A percentile compares a stretch with the other conserved stretches of the same genome.
Evolutionary conservation across 306 rosid species (phyloP).

Genomic region (Albizia julibrissin): DNA sequence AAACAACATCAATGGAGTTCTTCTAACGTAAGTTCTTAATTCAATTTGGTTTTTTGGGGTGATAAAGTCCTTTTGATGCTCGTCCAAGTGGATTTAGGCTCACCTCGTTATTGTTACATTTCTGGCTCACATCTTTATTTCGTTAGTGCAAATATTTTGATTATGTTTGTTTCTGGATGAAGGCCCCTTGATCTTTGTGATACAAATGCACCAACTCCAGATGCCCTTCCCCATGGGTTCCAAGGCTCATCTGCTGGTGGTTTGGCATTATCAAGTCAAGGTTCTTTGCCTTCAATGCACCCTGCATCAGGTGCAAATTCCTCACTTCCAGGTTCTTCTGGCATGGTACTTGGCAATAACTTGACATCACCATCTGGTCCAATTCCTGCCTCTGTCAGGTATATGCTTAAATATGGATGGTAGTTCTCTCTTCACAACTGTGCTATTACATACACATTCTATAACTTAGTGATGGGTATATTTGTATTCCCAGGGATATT

Average conservation of each 20-base stretch:
- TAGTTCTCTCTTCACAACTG: slow-evolving; percentile 16
- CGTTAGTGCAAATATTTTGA: slow-evolving; percentile 15
- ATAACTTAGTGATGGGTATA: neutral
- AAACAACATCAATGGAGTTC: slow-evolving; percentile 69
- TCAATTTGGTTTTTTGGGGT: neutral
- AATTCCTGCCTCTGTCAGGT: slow-evolving; percentile 65
- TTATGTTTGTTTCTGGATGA: slow-evolving; percentile 49
- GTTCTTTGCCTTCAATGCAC: slow-evolving; percentile 58
- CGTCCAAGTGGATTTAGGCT: slow-evolving; percentile 17
- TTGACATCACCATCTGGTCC: slow-evolving; percentile 67
- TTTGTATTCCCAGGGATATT: slow-evolving; percentile 59
- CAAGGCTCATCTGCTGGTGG: slow-evolving; percentile 79
- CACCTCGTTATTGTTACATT: slow-evolving; percentile 14
- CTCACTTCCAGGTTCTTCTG: slow-evolving; percentile 72
- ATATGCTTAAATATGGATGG: slow-evolving; percentile 30
- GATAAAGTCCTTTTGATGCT: slow-evolving; percentile 3
- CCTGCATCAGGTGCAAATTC: slow-evolving; percentile 74
- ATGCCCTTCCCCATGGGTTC: slow-evolving; percentile 59
- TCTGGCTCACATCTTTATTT: slow-evolving; percentile 7
- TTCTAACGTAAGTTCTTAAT: slow-evolving; percentile 76
- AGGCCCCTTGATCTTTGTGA: slow-evolving; percentile 99
- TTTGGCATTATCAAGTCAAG: slow-evolving; percentile 70
- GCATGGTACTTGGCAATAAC: slow-evolving; percentile 63
- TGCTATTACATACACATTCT: neutral
- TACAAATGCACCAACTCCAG: slow-evolving; percentile 63